Base-by-base conservation (phyloP, 1,284 basidiomycete species). In the Ustilago crameri region DNA sequence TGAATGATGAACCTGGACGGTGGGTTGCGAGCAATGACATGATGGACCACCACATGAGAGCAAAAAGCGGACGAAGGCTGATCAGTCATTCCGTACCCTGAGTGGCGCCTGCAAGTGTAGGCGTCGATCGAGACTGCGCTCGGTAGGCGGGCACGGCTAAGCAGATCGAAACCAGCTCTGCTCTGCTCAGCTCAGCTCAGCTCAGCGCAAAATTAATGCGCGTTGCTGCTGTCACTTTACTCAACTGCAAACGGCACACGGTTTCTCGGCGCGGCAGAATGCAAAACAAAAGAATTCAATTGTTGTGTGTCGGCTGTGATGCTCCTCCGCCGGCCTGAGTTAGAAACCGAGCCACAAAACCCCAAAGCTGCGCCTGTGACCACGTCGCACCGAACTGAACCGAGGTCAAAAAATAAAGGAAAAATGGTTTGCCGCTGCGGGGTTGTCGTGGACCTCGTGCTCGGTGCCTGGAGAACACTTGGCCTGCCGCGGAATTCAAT, bases 341-440 rank as follows among this genome's bases (percentile, higher is more conserved):
- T 5, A 30, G 7, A 12, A 5, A 30, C 30, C 30, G 30, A 30
- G 30, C 5, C 30, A 12, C 30, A 5, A 30, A 30, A 30, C 12
- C 12, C 30, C 30, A 30, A 30, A 30, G 5, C 30, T 30, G 30
- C 30, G 30, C 12, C 7, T 30, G 5, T 30, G 30, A 30, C 5
- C 30, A 12, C 12, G 30, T 30, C 7, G 30, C 30, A 30, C 30
- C 12, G 30, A 5, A 12, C 30, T 12, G 30, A 30, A 30, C 30
- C 30, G 12, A 30, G 38, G 22, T 17, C 23, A 7, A 9, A 32
- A 35, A 41, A 52, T 8, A 3, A n/a, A 35, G 37, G 37, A 38
- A 38, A 45, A 44, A 37, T 44, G 24, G n/a, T 44, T 49, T 23
- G 35, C 47, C 47, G 47, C 47, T 49, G 47, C 47, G 17, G 46